Conservation (phyloP, 805 yeast species). For the Ogataea salicorniae region DNA sequence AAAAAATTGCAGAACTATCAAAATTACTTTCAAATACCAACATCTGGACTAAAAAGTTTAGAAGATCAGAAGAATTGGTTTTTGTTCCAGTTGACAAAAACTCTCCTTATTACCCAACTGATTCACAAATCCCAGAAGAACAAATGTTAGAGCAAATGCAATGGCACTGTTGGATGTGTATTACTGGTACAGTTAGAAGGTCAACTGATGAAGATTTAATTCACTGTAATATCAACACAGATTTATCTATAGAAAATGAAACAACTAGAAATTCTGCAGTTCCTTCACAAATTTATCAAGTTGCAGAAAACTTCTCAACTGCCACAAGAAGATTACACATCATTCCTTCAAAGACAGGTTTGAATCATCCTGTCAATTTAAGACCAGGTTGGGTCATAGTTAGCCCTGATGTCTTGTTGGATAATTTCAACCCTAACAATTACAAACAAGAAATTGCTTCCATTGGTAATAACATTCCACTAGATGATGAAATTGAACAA, state of each 20-base stretch:
- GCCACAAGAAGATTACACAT: constrained; percentile 81
- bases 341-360: constrained; percentile 68
- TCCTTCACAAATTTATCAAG: constrained; percentile 71
- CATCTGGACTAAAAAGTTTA: constrained; percentile 55
- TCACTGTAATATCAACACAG: constrained; percentile 91
- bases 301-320: constrained; percentile 85
- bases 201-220: constrained; percentile 78
- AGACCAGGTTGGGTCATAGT: constrained; percentile 90
- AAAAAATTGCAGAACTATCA: constrained; percentile 60
- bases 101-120: constrained; percentile 62
- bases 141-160: constrained; percentile 63
- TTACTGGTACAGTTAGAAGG: constrained; percentile 89
- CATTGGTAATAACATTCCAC: constrained; percentile 57
- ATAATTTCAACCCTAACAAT: constrained; percentile 53
- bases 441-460: constrained; percentile 40
- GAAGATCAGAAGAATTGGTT: constrained; percentile 86
- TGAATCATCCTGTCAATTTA: constrained; percentile 53
- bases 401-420: constrained; percentile 75
- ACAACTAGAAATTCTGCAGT: constrained; percentile 41
- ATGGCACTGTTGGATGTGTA: constrained; percentile 99
- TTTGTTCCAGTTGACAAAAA: constrained; percentile 66
- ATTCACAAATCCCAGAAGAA: constrained; percentile 39
- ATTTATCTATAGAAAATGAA: constrained; percentile 63
- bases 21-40: constrained; percentile 36
- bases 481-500: constrained; percentile 66